Evolutionary conservation across 345 rosid genomes (phyloP).

Genomic region (Iberis pinnata): DNA sequence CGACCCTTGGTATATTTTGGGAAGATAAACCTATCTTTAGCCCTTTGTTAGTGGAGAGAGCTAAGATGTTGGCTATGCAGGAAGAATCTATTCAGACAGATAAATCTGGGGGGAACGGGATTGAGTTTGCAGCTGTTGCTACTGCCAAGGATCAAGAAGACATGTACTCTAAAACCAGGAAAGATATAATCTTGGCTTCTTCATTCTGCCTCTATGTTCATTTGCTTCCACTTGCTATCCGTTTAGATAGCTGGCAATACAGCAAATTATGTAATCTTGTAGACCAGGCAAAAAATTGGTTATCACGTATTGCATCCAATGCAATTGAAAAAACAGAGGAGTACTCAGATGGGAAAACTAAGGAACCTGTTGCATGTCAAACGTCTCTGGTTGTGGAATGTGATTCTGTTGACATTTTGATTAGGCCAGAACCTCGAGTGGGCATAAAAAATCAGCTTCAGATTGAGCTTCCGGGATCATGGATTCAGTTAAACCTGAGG

Average conservation of each 20-base stretch:
- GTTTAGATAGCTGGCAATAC: slow-evolving; percentile 48
- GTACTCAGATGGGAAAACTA: slow-evolving; percentile 23
- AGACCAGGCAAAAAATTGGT: slow-evolving; percentile 41
- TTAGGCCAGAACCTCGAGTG: slow-evolving; percentile 52
- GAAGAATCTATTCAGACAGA: slow-evolving; percentile 45
- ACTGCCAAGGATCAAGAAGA: slow-evolving; percentile 50
- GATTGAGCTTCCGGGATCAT: slow-evolving; percentile 83
- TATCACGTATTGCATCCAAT: slow-evolving; percentile 33
- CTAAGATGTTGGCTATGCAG: slow-evolving; percentile 56
- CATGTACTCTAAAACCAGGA: slow-evolving; percentile 42
- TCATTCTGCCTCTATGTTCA: slow-evolving; percentile 51
- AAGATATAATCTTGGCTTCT: slow-evolving; percentile 60
- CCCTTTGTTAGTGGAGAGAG: slow-evolving; percentile 67
- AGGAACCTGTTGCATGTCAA: slow-evolving; percentile 39
- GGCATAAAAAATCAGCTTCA: slow-evolving; percentile 50
- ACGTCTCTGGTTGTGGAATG: slow-evolving; percentile 65
- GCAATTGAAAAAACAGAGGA: slow-evolving; percentile 27
- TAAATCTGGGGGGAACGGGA: slow-evolving; percentile 44
- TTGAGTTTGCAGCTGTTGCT: slow-evolving; percentile 65
- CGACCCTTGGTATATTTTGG: slow-evolving; percentile 70
- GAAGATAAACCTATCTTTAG: slow-evolving; percentile 56
- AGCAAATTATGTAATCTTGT: slow-evolving; percentile 36
- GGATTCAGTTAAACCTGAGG: slow-evolving; percentile 58
- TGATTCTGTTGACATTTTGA: slow-evolving; percentile 56
- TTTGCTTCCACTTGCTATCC: slow-evolving; percentile 40